Evolutionary conservation across 2,329 filamentous ascomycete species (phyloP).

Genomic region (Metarhizium brunneum): DNA sequence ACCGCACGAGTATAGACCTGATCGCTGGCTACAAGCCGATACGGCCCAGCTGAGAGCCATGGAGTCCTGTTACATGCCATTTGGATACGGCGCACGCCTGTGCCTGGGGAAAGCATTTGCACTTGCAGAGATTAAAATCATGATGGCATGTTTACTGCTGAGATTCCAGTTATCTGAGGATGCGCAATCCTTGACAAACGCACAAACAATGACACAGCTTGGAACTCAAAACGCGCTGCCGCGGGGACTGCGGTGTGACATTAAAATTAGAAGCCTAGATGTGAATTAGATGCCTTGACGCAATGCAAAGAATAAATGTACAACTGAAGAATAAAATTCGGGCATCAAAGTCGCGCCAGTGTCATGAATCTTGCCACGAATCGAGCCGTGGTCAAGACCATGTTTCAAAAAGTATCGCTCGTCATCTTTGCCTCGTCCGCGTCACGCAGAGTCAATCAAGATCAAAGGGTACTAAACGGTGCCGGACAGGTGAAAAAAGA

Average conservation of each 20-base stretch:
- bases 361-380: too few species aligned
- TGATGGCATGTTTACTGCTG: background rate
- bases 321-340: too few species aligned
- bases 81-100: background rate
- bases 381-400: too few species aligned
- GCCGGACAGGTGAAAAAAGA: too few species aligned
- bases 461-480: too few species aligned
- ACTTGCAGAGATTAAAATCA: background rate
- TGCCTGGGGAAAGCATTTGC: background rate
- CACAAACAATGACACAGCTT: background rate
- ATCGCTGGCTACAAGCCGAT: background rate
- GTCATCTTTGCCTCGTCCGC: too few species aligned
- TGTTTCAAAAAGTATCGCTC: too few species aligned
- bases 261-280: background rate
- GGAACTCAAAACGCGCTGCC: background rate
- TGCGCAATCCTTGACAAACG: background rate
- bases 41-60: background rate
- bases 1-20: background rate
- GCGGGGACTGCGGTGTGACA: background rate
- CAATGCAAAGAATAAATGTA: background rate
- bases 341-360: too few species aligned
- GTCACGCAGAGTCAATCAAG: too few species aligned
- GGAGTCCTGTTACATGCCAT: background rate
- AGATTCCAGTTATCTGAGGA: background rate
- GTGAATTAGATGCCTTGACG: background rate